phyloP scores from a whole-genome alignment of 345 rosid species.

The Cardamine chenopodiifolia region DNA sequence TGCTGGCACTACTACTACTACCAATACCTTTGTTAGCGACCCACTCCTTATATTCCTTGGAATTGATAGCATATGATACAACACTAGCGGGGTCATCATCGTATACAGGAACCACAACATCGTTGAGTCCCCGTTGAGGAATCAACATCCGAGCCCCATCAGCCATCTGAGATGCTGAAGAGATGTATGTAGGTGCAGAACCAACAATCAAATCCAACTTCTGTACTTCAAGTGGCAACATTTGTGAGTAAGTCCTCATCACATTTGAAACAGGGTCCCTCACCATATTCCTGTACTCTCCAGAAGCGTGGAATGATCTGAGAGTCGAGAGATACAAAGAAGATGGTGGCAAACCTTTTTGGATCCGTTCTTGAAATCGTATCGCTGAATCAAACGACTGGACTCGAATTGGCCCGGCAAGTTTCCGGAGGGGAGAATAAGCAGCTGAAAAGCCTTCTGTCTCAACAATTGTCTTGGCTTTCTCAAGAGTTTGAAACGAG shows the following conservation, averaged over 20 bases:
- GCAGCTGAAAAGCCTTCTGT: constrained; percentile 47
- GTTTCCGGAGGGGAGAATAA: constrained; percentile 52
- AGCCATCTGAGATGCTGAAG: constrained; percentile 65
- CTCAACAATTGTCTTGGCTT: constrained; percentile 44
- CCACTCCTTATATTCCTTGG: constrained; percentile 82
- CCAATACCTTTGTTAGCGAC: constrained; percentile 51
- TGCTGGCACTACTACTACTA: constrained; percentile 41
- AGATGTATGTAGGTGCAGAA: constrained; percentile 54
- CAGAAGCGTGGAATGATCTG: constrained; percentile 88
- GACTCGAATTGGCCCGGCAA: constrained; percentile 63
- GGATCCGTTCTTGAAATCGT: constrained; percentile 64
- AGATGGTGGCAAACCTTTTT: constrained; percentile 63
- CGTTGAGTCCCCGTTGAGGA: constrained; percentile 57
- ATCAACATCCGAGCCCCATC: constrained; percentile 82
- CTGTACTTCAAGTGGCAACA: constrained; percentile 67
- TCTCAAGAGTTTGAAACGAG: constrained; percentile 50
- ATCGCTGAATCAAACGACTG: constrained; percentile 87
- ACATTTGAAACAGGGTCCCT: constrained; percentile 76
- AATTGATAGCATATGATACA: constrained; percentile 83
- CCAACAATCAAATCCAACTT: constrained; percentile 59
- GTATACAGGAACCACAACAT: constrained; percentile 76
- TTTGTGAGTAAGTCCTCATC: constrained; percentile 62
- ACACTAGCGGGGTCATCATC: constrained; percentile 93
- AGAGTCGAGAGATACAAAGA: constrained; percentile 59
- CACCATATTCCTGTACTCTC: constrained; percentile 76